A percentile compares a stretch with the other conserved stretches of the same genome.
Evolutionary conservation across 345 rosid genomes (phyloP).

Genomic region (Xanthoceras sorbifolium): DNA sequence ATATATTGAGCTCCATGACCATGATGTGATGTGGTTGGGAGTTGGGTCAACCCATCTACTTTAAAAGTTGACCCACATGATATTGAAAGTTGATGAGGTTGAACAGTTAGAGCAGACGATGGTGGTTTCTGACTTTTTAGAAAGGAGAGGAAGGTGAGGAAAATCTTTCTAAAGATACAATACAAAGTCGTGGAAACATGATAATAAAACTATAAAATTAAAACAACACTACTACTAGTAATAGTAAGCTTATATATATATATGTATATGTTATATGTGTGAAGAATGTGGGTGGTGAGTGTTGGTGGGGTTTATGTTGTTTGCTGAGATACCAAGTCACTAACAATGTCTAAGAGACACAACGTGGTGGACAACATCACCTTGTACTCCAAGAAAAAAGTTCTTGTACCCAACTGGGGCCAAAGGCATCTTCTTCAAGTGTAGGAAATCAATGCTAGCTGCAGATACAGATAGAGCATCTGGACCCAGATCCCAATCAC

Average conservation of each 20-base stretch:
- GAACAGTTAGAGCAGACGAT: neutral
- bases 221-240: neutral
- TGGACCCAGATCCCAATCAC: slow-evolving; percentile 9
- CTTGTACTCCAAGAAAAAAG: neutral
- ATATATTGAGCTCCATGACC: neutral
- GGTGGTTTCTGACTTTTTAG: neutral
- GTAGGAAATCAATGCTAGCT: slow-evolving; percentile 6
- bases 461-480: neutral
- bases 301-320: neutral
- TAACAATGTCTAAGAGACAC: slow-evolving; percentile 1
- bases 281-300: neutral
- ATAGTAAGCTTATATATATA: neutral
- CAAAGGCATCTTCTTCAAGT: slow-evolving; percentile 4
- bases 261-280: too few species aligned
- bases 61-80: slow-evolving; percentile 3
- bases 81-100: neutral
- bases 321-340: neutral
- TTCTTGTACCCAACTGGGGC: neutral
- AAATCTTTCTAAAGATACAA: neutral
- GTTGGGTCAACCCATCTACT: slow-evolving; percentile 3
- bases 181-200: too few species aligned
- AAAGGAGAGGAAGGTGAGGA: neutral
- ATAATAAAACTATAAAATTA: too few species aligned
- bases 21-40: neutral
- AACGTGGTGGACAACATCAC: slow-evolving; percentile 15